Base-by-base conservation (phyloP, 306 rosid species). In the Cyclanthera cordifolia region DNA sequence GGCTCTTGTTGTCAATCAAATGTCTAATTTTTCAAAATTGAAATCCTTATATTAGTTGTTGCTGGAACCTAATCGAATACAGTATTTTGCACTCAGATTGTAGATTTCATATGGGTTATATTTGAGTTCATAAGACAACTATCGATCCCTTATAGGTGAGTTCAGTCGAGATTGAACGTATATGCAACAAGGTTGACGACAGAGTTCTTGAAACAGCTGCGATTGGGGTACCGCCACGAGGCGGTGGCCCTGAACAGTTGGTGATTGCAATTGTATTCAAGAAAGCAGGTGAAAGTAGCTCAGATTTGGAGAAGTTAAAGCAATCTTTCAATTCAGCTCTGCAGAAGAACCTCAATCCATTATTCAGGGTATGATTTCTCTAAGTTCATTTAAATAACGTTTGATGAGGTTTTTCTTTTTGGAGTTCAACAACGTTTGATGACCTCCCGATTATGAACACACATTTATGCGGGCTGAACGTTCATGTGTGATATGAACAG, bases 211-310 rank as follows among this genome's bases (percentile, higher is more conserved):
- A 92, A 82, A 89, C 90, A 20, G 98, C 98, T 76, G 98, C 98
- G 57, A 84, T 86, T 4, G 96, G 98, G n/a, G 86, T 92, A 16
- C 98, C 98, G 3, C 91, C 87, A 25, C 66, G 82, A 17, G 84
- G 85, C 23, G 98, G 98, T 19, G 98, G 96, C 8, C 98, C 98
- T 4, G 98, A 92, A 82, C 87, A 76, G 72, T 78, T 92, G 84
- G 88, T 82, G 34, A 55, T 92, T 63, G 89, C 85, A 19, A 89
- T 84, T 59, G 98, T 92, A 23, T 78, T 87, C 60, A 89, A 78
- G 83, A 71, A 85, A 65, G 52, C 80, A 57, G 32, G 72, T 67
- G 52, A 53, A 69, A 61, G 58, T 30, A 47, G 63, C 11, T 51
- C 78, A 25, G 89, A 87, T 66, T 52, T 84, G 64, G 81, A 83